Evolutionary conservation across 139 green algal genomes (phyloP), one percentile per base, ranked within the genome.

Genomic region (Protoeuglena noctilucae): DNA sequence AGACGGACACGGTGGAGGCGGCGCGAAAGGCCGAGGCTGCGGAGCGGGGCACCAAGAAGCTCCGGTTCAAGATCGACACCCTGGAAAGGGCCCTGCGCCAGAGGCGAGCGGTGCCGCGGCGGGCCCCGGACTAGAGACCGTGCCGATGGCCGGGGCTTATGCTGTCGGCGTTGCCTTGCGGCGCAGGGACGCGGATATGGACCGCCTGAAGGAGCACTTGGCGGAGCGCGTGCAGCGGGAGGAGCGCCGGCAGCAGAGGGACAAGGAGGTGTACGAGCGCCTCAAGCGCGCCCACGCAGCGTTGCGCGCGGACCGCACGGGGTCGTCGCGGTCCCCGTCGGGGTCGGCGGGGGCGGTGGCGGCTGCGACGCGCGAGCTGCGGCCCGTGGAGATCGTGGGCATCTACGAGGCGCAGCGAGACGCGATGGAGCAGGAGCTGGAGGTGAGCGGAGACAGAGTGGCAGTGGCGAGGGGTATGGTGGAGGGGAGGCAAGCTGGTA

Each of bases 331-430:
- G n/a, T 18, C 22, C 16, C 28, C 26, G 23, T 27, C 22, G 6
- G 21, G 51, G n/a, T n/a, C n/a, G n/a, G 66, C 69, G 23, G 74
- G 73, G 2, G 72, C 72, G 7, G 64, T 84, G 22, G 57, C 70
- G 28, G 66, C 68, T n/a, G 75, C 77, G n/a, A 61, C 71, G 2
- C 57, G 79, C 1, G 76, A 88, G 66, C 60, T 88, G 56, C 62
- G 79, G 39, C 72, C 79, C 0, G 63, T 84, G 14, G 79, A 88
- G 65, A 76, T 88, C 39, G 76, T 84, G 3, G 63, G 70, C 5
- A 47, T 85, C 6, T 88, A 88, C 52, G 79, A 88, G 61, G 49
- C 55, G 14, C 66, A 76, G 50, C 54, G 60, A 6, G 77, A 80
- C 60, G 64, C 51, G 0, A 23, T 69, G 41, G 72, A 83, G 40